These are phyloP conservation scores for Neobulgaria alba DNA, from an alignment of 2,329 filamentous ascomycete species.

Conservation along the genomic window DNA sequence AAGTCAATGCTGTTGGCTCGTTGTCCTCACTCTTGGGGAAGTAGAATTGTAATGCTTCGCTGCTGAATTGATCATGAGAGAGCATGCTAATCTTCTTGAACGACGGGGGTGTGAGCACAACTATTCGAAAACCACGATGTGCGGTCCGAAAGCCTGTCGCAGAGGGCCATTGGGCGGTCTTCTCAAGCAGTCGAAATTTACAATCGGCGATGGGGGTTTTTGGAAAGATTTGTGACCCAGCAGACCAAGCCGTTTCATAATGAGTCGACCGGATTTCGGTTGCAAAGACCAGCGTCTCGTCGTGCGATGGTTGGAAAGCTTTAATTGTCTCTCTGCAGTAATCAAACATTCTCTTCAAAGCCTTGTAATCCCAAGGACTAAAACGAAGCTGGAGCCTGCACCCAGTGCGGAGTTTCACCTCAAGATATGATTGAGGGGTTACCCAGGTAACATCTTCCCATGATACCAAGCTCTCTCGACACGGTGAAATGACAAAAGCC, in stretches of 20 bases:
- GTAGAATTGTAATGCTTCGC: conserved; percentile 65
- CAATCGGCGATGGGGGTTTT: conserved; percentile 35
- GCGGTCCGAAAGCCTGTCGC: conserved; percentile 60
- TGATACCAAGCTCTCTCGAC: conserved; percentile 55
- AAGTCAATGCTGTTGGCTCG: no score
- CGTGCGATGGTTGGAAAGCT: conserved; percentile 54
- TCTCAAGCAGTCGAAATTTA: conserved; percentile 66
- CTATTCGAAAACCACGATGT: conserved; percentile 69
- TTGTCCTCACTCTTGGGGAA: no score
- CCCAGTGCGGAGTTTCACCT: conserved; percentile 62
- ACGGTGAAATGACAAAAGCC: conserved; percentile 60
- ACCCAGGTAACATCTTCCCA: conserved; percentile 81
- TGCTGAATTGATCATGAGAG: conserved; percentile 56
- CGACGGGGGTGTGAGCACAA: conserved; percentile 65
- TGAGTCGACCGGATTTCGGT: conserved; percentile 62
- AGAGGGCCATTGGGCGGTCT: conserved; percentile 54
- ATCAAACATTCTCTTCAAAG: conserved; percentile 75
- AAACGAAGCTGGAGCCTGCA: conserved; percentile 64
- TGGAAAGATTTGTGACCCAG: not conserved
- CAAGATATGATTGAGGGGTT: conserved; percentile 54
- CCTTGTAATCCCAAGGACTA: conserved; percentile 63
- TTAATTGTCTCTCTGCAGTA: no score
- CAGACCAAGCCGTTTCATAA: no score
- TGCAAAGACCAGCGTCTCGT: conserved; percentile 61
- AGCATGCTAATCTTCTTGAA: conserved; percentile 69